Percentiles rank a stretch among this genome's conserved stretches.
phyloP scores from a whole-genome alignment of 345 rosid species.

The Citrus maxima region DNA sequence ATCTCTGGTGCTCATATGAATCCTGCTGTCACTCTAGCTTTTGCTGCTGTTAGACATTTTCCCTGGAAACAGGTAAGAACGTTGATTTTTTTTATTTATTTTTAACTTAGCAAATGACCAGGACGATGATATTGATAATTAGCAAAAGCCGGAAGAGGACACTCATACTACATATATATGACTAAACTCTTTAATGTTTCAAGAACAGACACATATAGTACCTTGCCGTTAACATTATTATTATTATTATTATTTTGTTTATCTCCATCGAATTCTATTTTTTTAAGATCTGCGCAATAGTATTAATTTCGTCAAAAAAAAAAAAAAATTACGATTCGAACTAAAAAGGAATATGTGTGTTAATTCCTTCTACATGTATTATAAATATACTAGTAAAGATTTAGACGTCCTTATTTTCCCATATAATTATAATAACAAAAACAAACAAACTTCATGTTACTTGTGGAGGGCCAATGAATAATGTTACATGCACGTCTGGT shows the following conservation, averaged over 20 bases:
- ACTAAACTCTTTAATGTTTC: too few relatives aligned
- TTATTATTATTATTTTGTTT: too few relatives aligned
- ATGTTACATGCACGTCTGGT: background rate
- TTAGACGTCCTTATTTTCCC: too few relatives aligned
- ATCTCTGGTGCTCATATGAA: conserved; percentile 79
- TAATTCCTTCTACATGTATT: too few relatives aligned
- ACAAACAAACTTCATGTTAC: background rate
- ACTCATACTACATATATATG: too few relatives aligned
- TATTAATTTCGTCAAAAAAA: too few relatives aligned
- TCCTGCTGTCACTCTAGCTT: conserved; percentile 65
- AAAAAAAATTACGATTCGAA: too few relatives aligned
- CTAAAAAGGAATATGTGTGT: too few relatives aligned
- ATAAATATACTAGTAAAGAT: too few relatives aligned
- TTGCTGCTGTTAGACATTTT: conserved; percentile 47
- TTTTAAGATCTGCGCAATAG: too few relatives aligned
- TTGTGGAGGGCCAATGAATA: background rate
- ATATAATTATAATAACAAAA: background rate
- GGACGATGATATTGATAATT: background rate
- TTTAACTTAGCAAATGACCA: background rate
- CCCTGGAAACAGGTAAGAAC: conserved; percentile 56
- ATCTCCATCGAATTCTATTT: too few relatives aligned
- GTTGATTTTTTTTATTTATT: background rate
- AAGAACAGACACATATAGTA: background rate
- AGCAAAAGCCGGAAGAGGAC: background rate
- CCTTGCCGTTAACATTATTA: too few relatives aligned